Conservation (phyloP, 805 yeast species). For the Starmerella bombi region DNA sequence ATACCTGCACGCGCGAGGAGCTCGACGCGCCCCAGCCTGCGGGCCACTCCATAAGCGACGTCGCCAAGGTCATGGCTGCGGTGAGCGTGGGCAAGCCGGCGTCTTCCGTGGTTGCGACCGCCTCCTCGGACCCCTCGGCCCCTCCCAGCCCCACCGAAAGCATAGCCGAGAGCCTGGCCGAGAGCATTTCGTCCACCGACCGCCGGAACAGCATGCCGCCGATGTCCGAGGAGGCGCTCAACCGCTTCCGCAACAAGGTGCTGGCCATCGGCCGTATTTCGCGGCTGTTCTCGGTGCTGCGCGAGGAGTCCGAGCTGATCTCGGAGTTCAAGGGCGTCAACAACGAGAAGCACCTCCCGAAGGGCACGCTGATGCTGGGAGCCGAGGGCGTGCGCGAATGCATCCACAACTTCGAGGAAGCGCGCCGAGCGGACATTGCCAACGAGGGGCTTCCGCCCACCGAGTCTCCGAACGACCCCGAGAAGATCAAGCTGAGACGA, state of each 20-base stretch:
- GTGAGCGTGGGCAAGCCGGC: conserved; percentile 15
- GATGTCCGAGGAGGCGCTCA: conserved; percentile 25
- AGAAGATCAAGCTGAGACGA: conserved; percentile 35
- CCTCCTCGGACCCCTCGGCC: background rate
- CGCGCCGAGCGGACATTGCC: conserved; percentile 58
- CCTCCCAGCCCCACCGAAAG: background rate
- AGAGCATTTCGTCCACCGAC: background rate
- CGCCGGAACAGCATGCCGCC: background rate
- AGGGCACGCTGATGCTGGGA: conserved; percentile 75
- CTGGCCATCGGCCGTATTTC: conserved; percentile 93
- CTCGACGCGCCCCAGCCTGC: conserved; percentile 33
- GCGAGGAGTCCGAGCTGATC: conserved; percentile 80
- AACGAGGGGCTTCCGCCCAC: conserved; percentile 84
- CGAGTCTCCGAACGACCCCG: conserved; percentile 29
- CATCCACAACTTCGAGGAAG: conserved; percentile 66
- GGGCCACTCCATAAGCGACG: conserved; percentile 3
- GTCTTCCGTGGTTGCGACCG: background rate
- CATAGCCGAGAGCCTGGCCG: background rate
- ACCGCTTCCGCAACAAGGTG: conserved; percentile 50
- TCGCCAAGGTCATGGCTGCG: conserved; percentile 17
- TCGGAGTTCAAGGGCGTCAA: conserved; percentile 59
- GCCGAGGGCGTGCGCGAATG: conserved; percentile 61
- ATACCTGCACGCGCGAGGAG: conserved; percentile 92
- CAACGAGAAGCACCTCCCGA: conserved; percentile 65
- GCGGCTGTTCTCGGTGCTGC: conserved; percentile 74